phyloP scores from a whole-genome alignment of 2,329 filamentous ascomycete species.

The Pestalotiopsis sp. region DNA sequence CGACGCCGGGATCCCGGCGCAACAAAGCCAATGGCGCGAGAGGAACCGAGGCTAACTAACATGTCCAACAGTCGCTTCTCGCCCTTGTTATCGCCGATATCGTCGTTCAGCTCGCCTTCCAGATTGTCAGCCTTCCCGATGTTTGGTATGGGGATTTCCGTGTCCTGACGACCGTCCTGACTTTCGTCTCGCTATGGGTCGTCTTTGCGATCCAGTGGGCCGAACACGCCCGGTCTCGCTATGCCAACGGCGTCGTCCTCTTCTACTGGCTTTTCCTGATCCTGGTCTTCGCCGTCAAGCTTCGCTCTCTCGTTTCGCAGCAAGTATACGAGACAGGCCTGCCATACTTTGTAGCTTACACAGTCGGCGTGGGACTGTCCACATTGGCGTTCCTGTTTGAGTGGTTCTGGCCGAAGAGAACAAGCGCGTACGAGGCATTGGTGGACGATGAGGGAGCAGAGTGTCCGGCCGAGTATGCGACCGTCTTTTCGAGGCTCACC shows the following conservation, averaged over 20 bases:
- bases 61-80: slow-evolving; percentile 55
- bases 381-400: slow-evolving; percentile 75
- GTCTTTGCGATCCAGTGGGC: slow-evolving; percentile 83
- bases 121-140: slow-evolving; percentile 69
- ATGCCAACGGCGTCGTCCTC: slow-evolving; percentile 84
- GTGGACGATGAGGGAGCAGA: slow-evolving; percentile 58
- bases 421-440: slow-evolving; percentile 62
- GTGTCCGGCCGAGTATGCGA: slow-evolving; percentile 84
- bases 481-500: slow-evolving; percentile 89
- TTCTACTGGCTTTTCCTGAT: slow-evolving; percentile 92
- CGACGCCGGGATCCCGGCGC: neutral
- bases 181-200: slow-evolving; percentile 71
- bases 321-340: slow-evolving; percentile 67
- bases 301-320: slow-evolving; percentile 83
- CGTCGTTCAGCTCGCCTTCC: slow-evolving; percentile 73
- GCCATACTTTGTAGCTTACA: slow-evolving; percentile 79
- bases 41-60: neutral
- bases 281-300: slow-evolving; percentile 77
- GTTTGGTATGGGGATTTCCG: slow-evolving; percentile 83
- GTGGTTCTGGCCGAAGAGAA: slow-evolving; percentile 82
- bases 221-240: slow-evolving; percentile 80
- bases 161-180: slow-evolving; percentile 78
- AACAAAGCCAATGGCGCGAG: neutral
- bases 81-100: slow-evolving; percentile 69
- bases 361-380: slow-evolving; percentile 71